A percentile compares a stretch with the other conserved stretches of the same genome.
Evolutionary conservation across 148 eudicot species (phyloP).

Genomic region (Beta vulgaris): DNA sequence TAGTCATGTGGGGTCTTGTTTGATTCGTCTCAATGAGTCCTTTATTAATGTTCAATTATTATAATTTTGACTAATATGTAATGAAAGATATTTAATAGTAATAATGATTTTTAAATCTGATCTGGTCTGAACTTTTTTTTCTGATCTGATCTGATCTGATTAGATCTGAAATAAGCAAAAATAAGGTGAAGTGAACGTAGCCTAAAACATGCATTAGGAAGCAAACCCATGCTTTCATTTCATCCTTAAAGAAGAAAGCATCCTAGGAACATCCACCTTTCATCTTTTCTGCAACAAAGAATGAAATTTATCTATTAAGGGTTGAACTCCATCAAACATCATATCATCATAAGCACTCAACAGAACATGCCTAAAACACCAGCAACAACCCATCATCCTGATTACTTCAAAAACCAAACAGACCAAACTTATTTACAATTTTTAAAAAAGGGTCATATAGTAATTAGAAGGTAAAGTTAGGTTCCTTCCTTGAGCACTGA

Average conservation of each 20-base stretch:
- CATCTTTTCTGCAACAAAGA: slow-evolving; percentile 72
- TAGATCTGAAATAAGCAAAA: too few species aligned
- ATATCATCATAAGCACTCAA: slow-evolving; percentile 96
- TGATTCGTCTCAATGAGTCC: too few species aligned
- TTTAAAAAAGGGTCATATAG: background rate
- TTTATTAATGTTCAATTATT: too few species aligned
- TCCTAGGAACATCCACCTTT: slow-evolving; percentile 76
- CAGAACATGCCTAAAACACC: slow-evolving; percentile 50
- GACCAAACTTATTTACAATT: background rate
- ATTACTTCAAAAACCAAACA: background rate
- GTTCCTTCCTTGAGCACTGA: slow-evolving; percentile 73
- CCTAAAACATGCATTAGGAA: slow-evolving; percentile 76
- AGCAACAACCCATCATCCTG: background rate
- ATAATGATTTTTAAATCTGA: too few species aligned
- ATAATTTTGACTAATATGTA: too few species aligned
- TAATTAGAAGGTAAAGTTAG: too few species aligned
- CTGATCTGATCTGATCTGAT: too few species aligned
- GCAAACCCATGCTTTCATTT: slow-evolving; percentile 90
- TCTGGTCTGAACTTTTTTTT: too few species aligned
- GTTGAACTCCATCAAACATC: slow-evolving; percentile 91
- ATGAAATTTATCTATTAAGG: slow-evolving; percentile 77
- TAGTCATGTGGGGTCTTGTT: too few species aligned
- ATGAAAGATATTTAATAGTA: too few species aligned
- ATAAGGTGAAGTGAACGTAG: too few species aligned
- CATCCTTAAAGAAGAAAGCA: slow-evolving; percentile 76